Evolutionary conservation across 352 stramenopile species (phyloP).

Genomic region (Phytophthora pisi): DNA sequence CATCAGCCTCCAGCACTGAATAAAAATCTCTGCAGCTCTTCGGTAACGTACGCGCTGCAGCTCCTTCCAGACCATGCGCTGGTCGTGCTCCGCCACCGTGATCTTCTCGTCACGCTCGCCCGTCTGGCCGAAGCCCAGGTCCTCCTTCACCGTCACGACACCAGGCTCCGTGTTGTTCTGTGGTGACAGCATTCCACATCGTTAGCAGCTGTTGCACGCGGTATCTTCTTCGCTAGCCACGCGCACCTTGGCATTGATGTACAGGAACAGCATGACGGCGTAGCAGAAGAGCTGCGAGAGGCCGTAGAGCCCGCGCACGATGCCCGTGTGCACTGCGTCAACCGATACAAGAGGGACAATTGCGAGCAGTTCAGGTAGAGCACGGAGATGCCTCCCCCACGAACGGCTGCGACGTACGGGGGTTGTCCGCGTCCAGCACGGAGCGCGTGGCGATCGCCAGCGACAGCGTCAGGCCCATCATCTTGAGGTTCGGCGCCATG

Average conservation of each 20-base stretch:
- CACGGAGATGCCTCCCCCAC: no score
- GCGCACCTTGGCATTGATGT: conserved; percentile 56
- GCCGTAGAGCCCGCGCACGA: conserved; percentile 60
- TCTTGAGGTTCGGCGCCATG: conserved; percentile 82
- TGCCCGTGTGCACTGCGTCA: conserved; percentile 55
- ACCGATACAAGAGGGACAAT: neutral
- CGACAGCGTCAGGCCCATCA: conserved; percentile 76
- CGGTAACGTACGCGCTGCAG: conserved; percentile 65
- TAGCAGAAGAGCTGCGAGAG: conserved; percentile 79
- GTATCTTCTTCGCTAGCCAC: neutral
- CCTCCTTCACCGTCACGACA: conserved; percentile 77
- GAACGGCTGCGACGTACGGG: conserved; percentile 37
- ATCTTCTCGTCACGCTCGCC: conserved; percentile 81
- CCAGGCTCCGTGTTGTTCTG: conserved; percentile 79
- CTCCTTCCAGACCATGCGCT: conserved; percentile 73
- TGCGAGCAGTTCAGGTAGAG: no score
- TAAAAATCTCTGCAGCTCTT: neutral
- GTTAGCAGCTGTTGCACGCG: neutral
- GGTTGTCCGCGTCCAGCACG: conserved; percentile 68
- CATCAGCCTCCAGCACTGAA: neutral
- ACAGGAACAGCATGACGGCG: conserved; percentile 58
- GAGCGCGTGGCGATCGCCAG: conserved; percentile 69
- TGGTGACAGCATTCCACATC: neutral
- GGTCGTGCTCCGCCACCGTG: conserved; percentile 82
- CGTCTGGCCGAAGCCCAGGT: conserved; percentile 77